phyloP scores from a whole-genome alignment of 2,329 filamentous ascomycete genomes.

The Alternaria panax region DNA sequence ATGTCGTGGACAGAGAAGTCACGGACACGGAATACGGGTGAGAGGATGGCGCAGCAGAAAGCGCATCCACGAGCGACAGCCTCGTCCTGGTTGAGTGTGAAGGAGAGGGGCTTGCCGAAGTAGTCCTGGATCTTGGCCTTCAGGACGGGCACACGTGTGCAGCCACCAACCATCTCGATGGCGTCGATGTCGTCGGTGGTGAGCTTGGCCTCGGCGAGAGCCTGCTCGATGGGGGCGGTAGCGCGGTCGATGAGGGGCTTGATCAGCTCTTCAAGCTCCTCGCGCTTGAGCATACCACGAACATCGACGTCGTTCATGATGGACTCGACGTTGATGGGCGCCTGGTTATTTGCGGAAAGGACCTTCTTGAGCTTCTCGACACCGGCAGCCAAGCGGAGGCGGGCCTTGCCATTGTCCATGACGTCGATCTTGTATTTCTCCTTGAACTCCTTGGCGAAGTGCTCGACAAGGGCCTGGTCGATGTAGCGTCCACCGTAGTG shows the following conservation, averaged over 20 bases:
- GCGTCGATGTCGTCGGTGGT: slow-evolving; percentile 90
- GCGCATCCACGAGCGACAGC: slow-evolving; percentile 94
- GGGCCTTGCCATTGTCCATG: slow-evolving; percentile 85
- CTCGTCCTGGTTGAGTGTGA: slow-evolving; percentile 98
- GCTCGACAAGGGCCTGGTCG: slow-evolving; percentile 91
- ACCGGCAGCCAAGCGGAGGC: slow-evolving; percentile 83
- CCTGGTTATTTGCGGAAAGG: slow-evolving; percentile 90
- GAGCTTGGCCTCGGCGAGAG: slow-evolving; percentile 90
- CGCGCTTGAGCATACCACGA: slow-evolving; percentile 84
- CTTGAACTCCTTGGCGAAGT: slow-evolving; percentile 95
- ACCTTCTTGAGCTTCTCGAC: slow-evolving; percentile 99
- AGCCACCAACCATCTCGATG: slow-evolving; percentile 93
- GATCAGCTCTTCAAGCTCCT: slow-evolving; percentile 91
- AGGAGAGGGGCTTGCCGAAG: slow-evolving; percentile 90
- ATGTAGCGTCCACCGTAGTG: slow-evolving; percentile 98
- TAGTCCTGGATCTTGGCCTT: slow-evolving; percentile 90
- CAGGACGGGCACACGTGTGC: slow-evolving; percentile 89
- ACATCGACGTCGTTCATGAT: slow-evolving; percentile 99
- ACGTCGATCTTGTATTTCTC: slow-evolving; percentile 98
- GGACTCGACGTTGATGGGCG: slow-evolving; percentile 95
- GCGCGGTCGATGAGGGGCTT: slow-evolving; percentile 80
- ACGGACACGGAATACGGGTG: slow-evolving; percentile 96
- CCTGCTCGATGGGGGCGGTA: slow-evolving; percentile 82
- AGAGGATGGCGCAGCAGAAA: slow-evolving; percentile 97
- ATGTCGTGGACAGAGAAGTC: slow-evolving; percentile 98